phyloP scores from a whole-genome alignment of 257 asterid genomes.

The Orobanche coerulescens region DNA sequence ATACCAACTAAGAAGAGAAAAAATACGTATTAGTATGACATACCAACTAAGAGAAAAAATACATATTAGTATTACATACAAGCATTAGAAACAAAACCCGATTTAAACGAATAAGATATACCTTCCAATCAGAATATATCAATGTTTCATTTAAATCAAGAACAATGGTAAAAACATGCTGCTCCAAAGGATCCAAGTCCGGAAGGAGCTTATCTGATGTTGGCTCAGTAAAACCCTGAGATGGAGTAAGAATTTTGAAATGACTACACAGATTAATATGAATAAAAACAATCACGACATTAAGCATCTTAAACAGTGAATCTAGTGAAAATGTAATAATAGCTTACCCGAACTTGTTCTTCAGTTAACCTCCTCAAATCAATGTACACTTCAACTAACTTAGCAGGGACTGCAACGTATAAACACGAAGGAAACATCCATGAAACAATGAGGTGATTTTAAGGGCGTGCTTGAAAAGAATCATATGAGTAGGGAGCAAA shows the following conservation, averaged over 20 bases:
- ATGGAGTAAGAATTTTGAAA: constrained; percentile 10
- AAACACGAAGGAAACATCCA: constrained; percentile 15
- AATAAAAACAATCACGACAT: background rate
- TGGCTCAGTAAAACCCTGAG: constrained; percentile 81
- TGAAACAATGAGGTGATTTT: background rate
- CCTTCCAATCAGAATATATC: constrained; percentile 87
- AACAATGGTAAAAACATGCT: constrained; percentile 75
- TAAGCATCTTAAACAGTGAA: background rate
- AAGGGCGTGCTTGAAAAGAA: background rate
- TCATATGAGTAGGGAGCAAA: background rate
- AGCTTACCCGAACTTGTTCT: constrained; percentile 74
- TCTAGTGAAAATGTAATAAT: constrained; percentile 16
- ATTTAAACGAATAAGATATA: constrained; percentile 21
- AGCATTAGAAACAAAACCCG: constrained; percentile 10
- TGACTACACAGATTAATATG: background rate
- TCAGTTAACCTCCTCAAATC: constrained; percentile 68
- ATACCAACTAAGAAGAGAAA: background rate
- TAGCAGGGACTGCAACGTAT: constrained; percentile 58
- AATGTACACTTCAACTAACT: constrained; percentile 58
- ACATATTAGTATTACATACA: background rate
- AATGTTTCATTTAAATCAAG: constrained; percentile 85
- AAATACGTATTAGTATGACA: background rate
- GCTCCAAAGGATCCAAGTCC: constrained; percentile 79
- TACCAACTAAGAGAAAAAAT: background rate
- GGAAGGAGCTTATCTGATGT: constrained; percentile 85